phyloP scores from a whole-genome alignment of 176 grass and related monocot species.

The Rhynchospora breviuscula region DNA sequence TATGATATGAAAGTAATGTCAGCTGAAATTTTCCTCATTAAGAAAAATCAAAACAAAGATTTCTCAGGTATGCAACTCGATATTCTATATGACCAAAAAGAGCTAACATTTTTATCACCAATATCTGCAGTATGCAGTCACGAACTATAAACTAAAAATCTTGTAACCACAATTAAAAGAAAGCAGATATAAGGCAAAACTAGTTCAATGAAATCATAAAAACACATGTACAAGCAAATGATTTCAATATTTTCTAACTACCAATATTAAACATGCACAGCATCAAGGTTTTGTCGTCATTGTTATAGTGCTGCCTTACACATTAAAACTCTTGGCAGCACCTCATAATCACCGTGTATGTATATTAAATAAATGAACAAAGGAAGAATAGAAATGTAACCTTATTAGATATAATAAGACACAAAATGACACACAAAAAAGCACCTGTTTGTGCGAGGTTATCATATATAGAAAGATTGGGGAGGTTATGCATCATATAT shows the following conservation, averaged over 20 bases:
- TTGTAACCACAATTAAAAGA: neutral
- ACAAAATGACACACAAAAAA: neutral
- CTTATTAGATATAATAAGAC: neutral
- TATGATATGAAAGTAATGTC: neutral
- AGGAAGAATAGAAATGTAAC: neutral
- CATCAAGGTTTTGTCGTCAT: neutral
- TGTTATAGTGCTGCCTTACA: neutral
- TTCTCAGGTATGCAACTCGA: neutral
- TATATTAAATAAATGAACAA: neutral
- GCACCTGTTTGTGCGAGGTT: neutral
- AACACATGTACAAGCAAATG: neutral
- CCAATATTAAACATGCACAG: neutral
- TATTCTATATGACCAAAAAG: neutral
- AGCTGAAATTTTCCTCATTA: neutral
- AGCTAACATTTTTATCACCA: neutral
- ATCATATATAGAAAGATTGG: neutral
- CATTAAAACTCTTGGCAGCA: neutral
- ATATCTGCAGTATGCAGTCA: neutral
- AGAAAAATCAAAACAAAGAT: neutral
- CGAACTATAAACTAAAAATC: neutral
- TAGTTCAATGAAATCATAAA: neutral
- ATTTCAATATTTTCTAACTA: neutral
- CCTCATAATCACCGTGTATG: neutral
- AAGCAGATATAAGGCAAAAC: neutral
- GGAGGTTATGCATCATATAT: constrained; percentile 8